These are phyloP conservation scores for Tolypocladium nubicola DNA, from an alignment of 2,329 filamentous ascomycete species.

Conservation along the genomic window DNA sequence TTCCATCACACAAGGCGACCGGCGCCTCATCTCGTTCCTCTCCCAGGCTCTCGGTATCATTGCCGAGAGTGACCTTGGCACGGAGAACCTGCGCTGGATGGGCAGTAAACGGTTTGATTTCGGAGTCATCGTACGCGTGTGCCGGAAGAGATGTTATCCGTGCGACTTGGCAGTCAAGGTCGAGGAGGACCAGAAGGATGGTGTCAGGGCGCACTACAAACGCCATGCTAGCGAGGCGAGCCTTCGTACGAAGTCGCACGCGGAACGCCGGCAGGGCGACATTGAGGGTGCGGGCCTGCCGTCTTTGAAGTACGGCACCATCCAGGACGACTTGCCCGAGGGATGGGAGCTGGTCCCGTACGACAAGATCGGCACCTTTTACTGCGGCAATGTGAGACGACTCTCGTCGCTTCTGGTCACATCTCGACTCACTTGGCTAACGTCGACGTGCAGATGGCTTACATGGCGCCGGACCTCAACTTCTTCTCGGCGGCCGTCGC, in stretches of 20 bases:
- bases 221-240: constrained; percentile 27
- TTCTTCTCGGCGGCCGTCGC: constrained; percentile 81
- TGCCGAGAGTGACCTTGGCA: constrained; percentile 81
- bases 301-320: constrained; percentile 64
- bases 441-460: constrained; percentile 55
- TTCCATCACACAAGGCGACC: constrained; percentile 73
- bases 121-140: constrained; percentile 68
- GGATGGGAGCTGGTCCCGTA: constrained; percentile 67
- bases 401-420: constrained; percentile 4
- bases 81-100: constrained; percentile 90
- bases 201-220: constrained; percentile 64
- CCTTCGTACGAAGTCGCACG: constrained; percentile 8
- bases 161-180: constrained; percentile 82
- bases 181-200: constrained; percentile 64
- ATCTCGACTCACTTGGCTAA: constrained; percentile 3
- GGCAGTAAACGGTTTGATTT: constrained; percentile 75
- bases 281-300: constrained; percentile 49
- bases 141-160: constrained; percentile 71
- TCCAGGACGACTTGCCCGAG: constrained; percentile 64
- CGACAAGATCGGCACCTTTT: constrained; percentile 82
- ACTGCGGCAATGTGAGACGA: constrained; percentile 66
- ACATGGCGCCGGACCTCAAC: constrained; percentile 76
- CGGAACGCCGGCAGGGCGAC: constrained; percentile 9
- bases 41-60: constrained; percentile 85
- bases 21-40: constrained; percentile 72